These are phyloP conservation scores for Eucalyptus regnans DNA, from an alignment of 345 rosid genomes.

Conservation along the genomic window DNA sequence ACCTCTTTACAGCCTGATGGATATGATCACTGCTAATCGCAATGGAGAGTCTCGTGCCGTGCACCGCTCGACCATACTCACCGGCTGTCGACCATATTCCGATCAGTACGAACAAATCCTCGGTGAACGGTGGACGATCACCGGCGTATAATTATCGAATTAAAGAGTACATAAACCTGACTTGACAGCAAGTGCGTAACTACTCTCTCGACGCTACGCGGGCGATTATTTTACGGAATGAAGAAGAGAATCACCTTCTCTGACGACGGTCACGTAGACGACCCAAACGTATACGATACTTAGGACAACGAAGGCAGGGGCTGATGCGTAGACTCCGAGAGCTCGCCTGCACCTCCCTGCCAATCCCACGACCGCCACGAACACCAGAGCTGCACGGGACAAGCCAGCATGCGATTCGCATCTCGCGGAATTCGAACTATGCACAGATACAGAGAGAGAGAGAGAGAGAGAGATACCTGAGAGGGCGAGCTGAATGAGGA, in stretches of 20 bases:
- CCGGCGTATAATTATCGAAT: not conserved
- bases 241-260: conserved; percentile 21
- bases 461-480: conserved; percentile 12
- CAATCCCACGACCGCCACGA: conserved; percentile 18
- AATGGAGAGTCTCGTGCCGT: not conserved
- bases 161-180: not conserved
- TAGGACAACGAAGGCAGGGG: conserved; percentile 45
- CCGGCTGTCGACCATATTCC: not conserved
- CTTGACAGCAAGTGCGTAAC: no score
- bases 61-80: not conserved
- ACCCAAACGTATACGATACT: conserved; percentile 29
- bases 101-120: not conserved
- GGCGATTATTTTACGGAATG: not conserved
- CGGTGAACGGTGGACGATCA: not conserved
- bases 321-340: conserved; percentile 29
- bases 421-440: not conserved
- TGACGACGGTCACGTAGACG: conserved; percentile 21
- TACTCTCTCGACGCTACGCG: not conserved
- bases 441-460: not conserved
- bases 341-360: conserved; percentile 34
- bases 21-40: not conserved
- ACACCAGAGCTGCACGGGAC: conserved; percentile 15
- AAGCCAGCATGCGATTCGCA: not conserved
- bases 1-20: not conserved
- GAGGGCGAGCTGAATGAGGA: conserved; percentile 26